phyloP scores from a whole-genome alignment of 78 protist genomes.

The Monosiga brevicollis region DNA sequence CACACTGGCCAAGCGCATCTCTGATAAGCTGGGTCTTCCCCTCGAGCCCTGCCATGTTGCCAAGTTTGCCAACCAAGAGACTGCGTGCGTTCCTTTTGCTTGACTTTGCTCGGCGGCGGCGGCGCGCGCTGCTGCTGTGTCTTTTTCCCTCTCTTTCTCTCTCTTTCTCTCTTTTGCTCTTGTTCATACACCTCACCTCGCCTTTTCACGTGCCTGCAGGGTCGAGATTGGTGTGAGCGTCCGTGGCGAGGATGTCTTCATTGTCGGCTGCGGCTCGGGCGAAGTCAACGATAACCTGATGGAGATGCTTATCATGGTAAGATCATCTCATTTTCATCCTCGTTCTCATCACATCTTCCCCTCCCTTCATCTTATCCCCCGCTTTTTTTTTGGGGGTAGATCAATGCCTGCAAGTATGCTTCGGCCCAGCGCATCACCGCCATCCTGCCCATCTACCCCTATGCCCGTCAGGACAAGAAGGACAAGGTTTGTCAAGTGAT shows the following conservation, averaged over 20 bases:
- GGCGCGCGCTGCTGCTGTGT: not conserved
- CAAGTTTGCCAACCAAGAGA: slow-evolving; percentile 50
- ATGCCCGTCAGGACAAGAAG: slow-evolving; percentile 1
- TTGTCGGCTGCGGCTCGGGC: slow-evolving; percentile 48
- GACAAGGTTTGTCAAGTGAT: too few relatives aligned
- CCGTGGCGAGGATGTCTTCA: slow-evolving; percentile 60
- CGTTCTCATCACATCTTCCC: too few relatives aligned
- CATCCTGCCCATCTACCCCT: slow-evolving; percentile 12
- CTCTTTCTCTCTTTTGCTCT: not conserved
- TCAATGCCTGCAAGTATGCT: slow-evolving; percentile 68
- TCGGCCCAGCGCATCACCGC: slow-evolving; percentile 72
- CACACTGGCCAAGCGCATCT: slow-evolving; percentile 46
- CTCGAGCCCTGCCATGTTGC: slow-evolving; percentile 49
- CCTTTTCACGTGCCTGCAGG: not conserved
- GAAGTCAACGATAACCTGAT: slow-evolving; percentile 51
- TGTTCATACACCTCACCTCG: not conserved
- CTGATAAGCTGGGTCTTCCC: slow-evolving; percentile 38
- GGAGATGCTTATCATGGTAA: slow-evolving; percentile 76
- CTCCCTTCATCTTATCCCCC: too few relatives aligned
- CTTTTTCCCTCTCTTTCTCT: too few relatives aligned
- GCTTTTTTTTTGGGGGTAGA: too few relatives aligned
- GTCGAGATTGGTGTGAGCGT: slow-evolving; percentile 18
- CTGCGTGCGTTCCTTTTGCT: slow-evolving; percentile 3
- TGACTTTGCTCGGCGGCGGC: not conserved
- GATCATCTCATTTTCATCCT: too few relatives aligned